Evolutionary conservation across 805 yeast genomes (phyloP), one percentile per base, ranked within the genome.

Genomic region (Hanseniaspora vineae): DNA sequence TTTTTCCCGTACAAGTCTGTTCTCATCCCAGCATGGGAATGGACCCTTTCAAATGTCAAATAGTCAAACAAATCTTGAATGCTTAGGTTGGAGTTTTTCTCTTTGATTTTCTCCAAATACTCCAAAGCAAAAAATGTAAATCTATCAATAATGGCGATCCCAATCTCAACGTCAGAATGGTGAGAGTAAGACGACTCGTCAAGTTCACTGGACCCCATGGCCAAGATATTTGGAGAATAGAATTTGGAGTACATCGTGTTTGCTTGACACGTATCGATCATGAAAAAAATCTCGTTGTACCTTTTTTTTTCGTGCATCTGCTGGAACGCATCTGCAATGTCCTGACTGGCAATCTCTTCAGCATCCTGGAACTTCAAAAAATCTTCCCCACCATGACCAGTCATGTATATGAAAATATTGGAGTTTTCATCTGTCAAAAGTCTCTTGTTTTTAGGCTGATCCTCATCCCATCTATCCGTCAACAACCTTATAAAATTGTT

Each of bases 191-290:
- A 86, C 45, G 90, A 80, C 65, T 92, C 96, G 48, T 83, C 95
- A 8, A 86, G 52, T 54, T 75, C 83, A 10, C 95, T 84, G 1
- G 96, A 87, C 0, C 98, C 99, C 35, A 90, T 94, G 1, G 96
- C 86, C 46, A 92, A 66, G 43, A 92, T 78, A 61, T 92, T 88
- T 33, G 98, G 97, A 10, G 96, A 83, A 61, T 87, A 88, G 59
- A 90, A 80, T 58, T 83, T 77, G 49, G 94, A 81, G 66, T 84
- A 92, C 98, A 92, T 90, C 14, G 98, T 87, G 66, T 90, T 92
- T 23, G 98, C 98, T 69, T 92, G 98, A 61, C 99, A 92, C 0
- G 99, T 92, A 64, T 92, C 99, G 53, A 92, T 84, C 97, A 92
- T 92, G 66, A 92, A 92, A 60, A 92, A 79, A 33, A 92, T 84